Percentiles rank a stretch among this genome's conserved stretches.
Evolutionary conservation across 2,329 filamentous ascomycete species (phyloP).

Genomic region (Cercospora sp.): DNA sequence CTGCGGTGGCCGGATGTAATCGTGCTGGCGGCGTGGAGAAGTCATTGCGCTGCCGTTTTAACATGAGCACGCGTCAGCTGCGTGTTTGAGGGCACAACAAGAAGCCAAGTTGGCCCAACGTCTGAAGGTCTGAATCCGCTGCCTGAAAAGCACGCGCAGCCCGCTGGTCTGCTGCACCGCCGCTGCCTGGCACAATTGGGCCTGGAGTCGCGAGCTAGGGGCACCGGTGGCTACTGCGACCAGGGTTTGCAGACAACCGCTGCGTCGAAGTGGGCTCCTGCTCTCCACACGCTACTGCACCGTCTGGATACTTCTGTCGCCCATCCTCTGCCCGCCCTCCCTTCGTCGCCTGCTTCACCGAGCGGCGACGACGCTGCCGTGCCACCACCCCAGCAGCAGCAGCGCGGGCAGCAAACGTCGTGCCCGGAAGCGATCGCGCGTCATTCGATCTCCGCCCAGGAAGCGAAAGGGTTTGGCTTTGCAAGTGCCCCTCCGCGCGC

Average conservation of each 20-base stretch:
- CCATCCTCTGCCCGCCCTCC: neutral
- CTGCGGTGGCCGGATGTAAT: neutral
- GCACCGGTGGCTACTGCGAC: neutral
- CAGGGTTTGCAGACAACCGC: neutral
- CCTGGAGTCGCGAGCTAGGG: neutral
- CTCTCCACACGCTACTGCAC: neutral
- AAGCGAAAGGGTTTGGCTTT: neutral
- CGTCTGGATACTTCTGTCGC: neutral
- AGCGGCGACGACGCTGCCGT: neutral
- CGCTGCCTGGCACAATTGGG: neutral
- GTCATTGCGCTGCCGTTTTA: neutral
- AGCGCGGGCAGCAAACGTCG: neutral
- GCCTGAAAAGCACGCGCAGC: neutral
- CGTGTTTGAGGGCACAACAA: neutral
- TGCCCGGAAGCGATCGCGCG: neutral
- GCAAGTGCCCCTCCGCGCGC: neutral
- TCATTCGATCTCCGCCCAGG: neutral
- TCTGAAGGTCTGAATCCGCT: neutral
- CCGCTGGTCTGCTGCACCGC: neutral
- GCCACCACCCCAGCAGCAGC: neutral
- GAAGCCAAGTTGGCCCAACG: neutral
- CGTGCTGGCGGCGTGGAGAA: neutral
- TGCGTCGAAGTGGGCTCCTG: neutral
- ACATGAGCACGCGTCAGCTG: slow-evolving; percentile 1
- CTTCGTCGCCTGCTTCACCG: neutral